Evolutionary conservation across 164 flowering plant genomes (phyloP).

Genomic region (Aristolochia contorta): DNA sequence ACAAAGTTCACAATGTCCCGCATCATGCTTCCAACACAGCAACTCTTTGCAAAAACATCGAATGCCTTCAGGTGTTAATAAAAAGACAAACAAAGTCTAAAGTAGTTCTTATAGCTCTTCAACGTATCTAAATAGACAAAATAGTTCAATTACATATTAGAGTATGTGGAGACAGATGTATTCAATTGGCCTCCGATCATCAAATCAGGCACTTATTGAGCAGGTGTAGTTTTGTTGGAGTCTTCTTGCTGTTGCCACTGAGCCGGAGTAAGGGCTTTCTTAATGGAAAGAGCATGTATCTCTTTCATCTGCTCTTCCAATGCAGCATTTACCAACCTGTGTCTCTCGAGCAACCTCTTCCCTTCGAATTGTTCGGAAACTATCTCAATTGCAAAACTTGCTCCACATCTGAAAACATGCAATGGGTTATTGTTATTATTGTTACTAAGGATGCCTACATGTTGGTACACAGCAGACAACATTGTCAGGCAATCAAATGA

Average conservation of each 20-base stretch:
- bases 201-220: constrained; percentile 12
- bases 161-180: no score
- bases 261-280: constrained; percentile 70
- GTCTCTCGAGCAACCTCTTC: constrained; percentile 89
- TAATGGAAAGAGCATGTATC: constrained; percentile 93
- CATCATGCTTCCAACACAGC: no score
- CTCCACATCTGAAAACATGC: constrained; percentile 64
- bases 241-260: constrained; percentile 74
- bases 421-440: not conserved
- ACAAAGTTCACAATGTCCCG: no score
- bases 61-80: no score
- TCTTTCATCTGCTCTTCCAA: constrained; percentile 82
- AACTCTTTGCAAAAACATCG: no score
- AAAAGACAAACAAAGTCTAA: no score
- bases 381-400: constrained; percentile 73
- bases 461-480: not conserved
- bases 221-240: constrained; percentile 25
- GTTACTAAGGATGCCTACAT: not conserved
- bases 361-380: constrained; percentile 89
- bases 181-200: no score
- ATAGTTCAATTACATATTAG: no score
- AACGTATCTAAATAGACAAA: no score
- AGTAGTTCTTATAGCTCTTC: no score
- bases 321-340: constrained; percentile 74
- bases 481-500: not conserved